Conservation (phyloP, 1,284 basidiomycete species). For the Ceratobasidium sp. region DNA sequence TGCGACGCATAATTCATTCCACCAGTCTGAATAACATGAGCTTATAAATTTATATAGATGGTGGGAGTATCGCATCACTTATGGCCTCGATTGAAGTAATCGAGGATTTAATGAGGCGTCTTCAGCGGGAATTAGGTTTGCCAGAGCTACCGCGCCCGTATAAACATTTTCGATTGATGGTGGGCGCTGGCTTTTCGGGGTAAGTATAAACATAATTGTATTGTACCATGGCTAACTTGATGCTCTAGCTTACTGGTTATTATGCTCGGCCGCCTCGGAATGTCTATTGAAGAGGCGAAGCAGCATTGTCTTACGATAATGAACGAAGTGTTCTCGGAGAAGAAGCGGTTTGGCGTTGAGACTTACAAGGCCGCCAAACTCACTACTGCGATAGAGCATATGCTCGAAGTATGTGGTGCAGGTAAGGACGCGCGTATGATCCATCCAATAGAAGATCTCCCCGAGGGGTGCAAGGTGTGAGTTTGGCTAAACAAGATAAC, state of each 20-base stretch:
- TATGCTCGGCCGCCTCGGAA: background rate
- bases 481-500: background rate
- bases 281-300: background rate
- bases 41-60: background rate
- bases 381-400: background rate
- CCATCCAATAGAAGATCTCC: background rate
- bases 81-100: background rate
- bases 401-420: background rate
- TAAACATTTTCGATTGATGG: slow-evolving; percentile 6
- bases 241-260: background rate
- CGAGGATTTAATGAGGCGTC: background rate
- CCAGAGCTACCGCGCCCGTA: background rate
- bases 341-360: background rate
- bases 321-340: slow-evolving; percentile 21
- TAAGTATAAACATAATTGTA: background rate
- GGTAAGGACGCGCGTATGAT: background rate
- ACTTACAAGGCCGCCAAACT: slow-evolving; percentile 7
- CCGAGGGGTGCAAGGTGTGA: slow-evolving; percentile 3
- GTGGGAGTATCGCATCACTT: background rate
- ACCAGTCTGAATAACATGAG: background rate
- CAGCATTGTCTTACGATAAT: background rate
- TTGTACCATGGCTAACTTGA: background rate
- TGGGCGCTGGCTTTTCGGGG: slow-evolving; percentile 9
- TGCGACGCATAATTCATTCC: background rate
- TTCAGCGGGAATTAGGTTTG: background rate